Conservation (phyloP, 2,329 filamentous ascomycete species). For the Zalaria sp. region DNA sequence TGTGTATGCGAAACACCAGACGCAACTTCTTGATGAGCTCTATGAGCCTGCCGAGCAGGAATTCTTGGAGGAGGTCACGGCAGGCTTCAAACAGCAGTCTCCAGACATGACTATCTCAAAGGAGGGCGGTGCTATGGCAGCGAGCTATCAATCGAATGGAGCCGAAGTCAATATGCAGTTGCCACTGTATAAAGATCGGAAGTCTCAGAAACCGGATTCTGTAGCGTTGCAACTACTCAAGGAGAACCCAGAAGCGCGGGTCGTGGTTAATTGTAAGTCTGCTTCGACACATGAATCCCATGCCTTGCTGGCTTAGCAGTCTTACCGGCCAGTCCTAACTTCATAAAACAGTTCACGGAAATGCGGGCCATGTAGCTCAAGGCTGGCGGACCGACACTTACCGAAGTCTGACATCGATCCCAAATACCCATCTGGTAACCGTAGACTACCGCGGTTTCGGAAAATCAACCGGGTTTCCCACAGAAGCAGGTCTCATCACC, state of each 20-base stretch:
- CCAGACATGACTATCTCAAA: too few relatives aligned
- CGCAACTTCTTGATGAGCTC: too few relatives aligned
- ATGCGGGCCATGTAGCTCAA: conserved; percentile 76
- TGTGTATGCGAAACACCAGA: conserved; percentile 51
- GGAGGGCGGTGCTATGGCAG: too few relatives aligned
- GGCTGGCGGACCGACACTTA: conserved; percentile 63
- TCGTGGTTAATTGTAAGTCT: conserved; percentile 40
- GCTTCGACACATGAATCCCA: too few relatives aligned
- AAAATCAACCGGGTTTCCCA: conserved; percentile 62
- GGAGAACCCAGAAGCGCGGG: conserved; percentile 36
- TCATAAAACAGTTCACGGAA: conserved; percentile 34
- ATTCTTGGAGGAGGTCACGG: too few relatives aligned
- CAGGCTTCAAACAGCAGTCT: too few relatives aligned
- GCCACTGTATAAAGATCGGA: too few relatives aligned
- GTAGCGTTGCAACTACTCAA: conserved; percentile 35
- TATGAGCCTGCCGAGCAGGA: too few relatives aligned
- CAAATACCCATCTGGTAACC: conserved; percentile 65
- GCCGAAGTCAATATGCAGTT: too few relatives aligned
- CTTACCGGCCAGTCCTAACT: too few relatives aligned
- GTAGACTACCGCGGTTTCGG: conserved; percentile 89
- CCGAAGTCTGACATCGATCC: conserved; percentile 59
- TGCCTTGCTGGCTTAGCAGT: too few relatives aligned
- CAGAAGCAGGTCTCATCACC: conserved; percentile 65
- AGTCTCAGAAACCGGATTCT: conserved; percentile 17
- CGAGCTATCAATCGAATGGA: too few relatives aligned